Conservation (phyloP, 768 basidiomycete genomes). For the Pulveroboletus frians region DNA sequence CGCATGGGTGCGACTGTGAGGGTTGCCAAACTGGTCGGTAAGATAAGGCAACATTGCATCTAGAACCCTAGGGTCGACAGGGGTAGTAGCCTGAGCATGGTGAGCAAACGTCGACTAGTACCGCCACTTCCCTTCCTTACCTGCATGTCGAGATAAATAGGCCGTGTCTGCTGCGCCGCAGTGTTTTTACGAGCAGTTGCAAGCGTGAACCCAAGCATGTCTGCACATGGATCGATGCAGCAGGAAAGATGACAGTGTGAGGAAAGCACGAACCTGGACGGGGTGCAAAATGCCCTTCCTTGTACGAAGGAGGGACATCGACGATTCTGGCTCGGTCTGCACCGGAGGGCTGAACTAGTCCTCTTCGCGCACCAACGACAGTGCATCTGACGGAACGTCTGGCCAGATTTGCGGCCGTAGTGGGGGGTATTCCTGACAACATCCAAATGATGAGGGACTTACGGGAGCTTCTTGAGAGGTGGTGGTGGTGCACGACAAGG, state of each 20-base stretch:
- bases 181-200: constrained; percentile 56
- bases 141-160: constrained; percentile 99
- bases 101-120: constrained; percentile 2
- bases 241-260: neutral
- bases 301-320: constrained; percentile 70
- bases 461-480: constrained; percentile 4
- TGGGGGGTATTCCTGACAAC: constrained; percentile 53
- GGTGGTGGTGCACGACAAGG: constrained; percentile 12
- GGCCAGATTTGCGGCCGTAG: constrained; percentile 26
- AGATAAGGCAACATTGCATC: constrained; percentile 96
- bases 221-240: constrained; percentile 37
- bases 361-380: constrained; percentile 37
- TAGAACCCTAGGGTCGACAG: constrained; percentile 92
- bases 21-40: constrained; percentile 96
- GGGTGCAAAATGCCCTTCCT: constrained; percentile 65
- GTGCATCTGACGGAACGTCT: constrained; percentile 22
- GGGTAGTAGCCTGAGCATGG: constrained; percentile 79
- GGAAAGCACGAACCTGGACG: constrained; percentile 49
- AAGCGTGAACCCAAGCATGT: constrained; percentile 87
- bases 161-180: constrained; percentile 59
- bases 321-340: constrained; percentile 80
- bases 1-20: constrained; percentile 96
- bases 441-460: constrained; percentile 31
- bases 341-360: constrained; percentile 76
- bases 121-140: constrained; percentile 36